phyloP scores from a whole-genome alignment of 306 rosid species.

The Trifolium pratense region DNA sequence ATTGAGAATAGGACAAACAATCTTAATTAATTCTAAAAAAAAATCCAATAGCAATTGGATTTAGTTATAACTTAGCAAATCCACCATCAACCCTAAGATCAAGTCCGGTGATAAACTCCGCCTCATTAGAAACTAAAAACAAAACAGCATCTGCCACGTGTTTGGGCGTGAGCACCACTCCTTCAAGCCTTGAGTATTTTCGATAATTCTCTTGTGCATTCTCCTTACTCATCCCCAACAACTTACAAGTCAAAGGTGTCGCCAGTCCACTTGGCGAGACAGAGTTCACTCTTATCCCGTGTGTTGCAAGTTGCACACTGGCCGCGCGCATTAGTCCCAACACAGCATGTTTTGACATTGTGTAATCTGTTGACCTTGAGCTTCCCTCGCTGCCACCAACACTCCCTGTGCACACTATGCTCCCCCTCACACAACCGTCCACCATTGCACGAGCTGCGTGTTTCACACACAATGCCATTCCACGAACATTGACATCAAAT shows the following conservation, averaged over 20 bases:
- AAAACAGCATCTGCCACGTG: constrained; percentile 59
- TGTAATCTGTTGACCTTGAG: background rate
- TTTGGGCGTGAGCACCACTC: constrained; percentile 43
- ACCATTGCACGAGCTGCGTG: constrained; percentile 62
- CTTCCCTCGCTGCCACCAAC: background rate
- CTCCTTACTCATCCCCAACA: background rate
- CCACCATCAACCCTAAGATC: constrained; percentile 57
- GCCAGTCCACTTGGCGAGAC: constrained; percentile 52
- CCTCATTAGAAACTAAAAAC: constrained; percentile 53
- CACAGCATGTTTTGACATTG: constrained; percentile 61
- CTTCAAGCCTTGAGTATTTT: constrained; percentile 44
- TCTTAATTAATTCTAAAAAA: no score
- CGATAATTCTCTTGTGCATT: constrained; percentile 29
- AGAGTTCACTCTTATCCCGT: constrained; percentile 58
- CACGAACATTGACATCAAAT: constrained; percentile 42
- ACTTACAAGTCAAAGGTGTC: background rate
- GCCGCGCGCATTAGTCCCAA: constrained; percentile 52
- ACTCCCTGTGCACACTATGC: constrained; percentile 57
- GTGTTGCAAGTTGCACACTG: constrained; percentile 51
- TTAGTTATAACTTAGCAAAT: background rate
- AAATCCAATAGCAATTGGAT: no score
- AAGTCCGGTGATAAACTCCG: constrained; percentile 56
- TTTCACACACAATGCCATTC: constrained; percentile 54
- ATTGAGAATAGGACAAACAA: no score
- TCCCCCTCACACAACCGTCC: constrained; percentile 51